Conservation (phyloP, 495 filamentous ascomycete genomes). For the Lepraria neglecta region DNA sequence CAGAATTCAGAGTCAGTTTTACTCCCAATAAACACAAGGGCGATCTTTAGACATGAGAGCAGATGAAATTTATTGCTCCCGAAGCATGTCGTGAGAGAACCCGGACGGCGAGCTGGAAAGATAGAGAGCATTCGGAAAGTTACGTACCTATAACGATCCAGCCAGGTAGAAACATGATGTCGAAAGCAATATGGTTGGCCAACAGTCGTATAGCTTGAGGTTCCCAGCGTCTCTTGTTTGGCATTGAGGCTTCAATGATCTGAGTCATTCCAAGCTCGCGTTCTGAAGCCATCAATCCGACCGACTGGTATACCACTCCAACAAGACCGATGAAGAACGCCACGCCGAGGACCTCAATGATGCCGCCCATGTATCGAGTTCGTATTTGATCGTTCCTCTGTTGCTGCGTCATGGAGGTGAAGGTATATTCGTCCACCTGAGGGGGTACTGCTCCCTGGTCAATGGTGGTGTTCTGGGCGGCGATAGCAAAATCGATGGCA, state of each 20-base stretch:
- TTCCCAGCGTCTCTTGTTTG: slow-evolving; percentile 56
- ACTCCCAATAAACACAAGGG: too few species aligned
- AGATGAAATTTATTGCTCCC: too few species aligned
- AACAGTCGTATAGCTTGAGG: slow-evolving; percentile 61
- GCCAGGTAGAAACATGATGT: slow-evolving; percentile 58
- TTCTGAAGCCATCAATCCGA: slow-evolving; percentile 69
- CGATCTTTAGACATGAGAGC: too few species aligned
- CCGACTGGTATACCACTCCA: slow-evolving; percentile 67
- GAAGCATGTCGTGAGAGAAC: too few species aligned
- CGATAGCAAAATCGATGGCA: slow-evolving; percentile 68
- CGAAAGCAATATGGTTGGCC: slow-evolving; percentile 63
- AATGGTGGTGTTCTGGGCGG: slow-evolving; percentile 40
- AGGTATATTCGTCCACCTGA: slow-evolving; percentile 60
- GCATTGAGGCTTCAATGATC: slow-evolving; percentile 77
- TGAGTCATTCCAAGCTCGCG: slow-evolving; percentile 74
- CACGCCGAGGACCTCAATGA: slow-evolving; percentile 59
- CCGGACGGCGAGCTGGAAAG: too few species aligned
- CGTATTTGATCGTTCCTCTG: slow-evolving; percentile 57
- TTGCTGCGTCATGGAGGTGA: slow-evolving; percentile 58
- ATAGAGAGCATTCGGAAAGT: too few species aligned
- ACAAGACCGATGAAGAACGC: slow-evolving; percentile 61
- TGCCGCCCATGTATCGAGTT: slow-evolving; percentile 56
- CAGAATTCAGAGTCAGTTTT: too few species aligned
- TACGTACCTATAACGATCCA: slow-evolving; percentile 56
- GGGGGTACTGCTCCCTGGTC: slow-evolving; percentile 39